Percentiles rank a stretch among this genome's conserved stretches.
These are phyloP conservation scores for Entomortierella chlamydospora DNA, from an alignment of 192 early-diverging fungal species.

Conservation along the genomic window DNA sequence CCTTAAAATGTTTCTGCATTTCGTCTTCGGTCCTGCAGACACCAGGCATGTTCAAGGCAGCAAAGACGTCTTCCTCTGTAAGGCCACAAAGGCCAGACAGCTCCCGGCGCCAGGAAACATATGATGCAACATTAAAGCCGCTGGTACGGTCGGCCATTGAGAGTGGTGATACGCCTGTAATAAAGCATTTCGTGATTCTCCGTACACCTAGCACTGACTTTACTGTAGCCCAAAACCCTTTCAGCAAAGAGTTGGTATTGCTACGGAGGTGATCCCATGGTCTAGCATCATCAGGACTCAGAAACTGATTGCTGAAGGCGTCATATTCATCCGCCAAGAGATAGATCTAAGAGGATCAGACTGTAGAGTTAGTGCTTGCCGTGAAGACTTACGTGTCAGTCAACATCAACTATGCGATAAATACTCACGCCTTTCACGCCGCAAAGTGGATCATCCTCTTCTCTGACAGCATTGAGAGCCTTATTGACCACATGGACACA, in stretches of 20 bases:
- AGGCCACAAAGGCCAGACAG: slow-evolving; percentile 36
- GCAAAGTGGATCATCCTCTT: slow-evolving; percentile 25
- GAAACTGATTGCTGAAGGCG: slow-evolving; percentile 40
- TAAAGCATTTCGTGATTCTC: slow-evolving; percentile 44
- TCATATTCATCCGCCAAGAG: slow-evolving; percentile 54
- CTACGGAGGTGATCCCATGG: slow-evolving; percentile 13
- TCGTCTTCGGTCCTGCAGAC: slow-evolving; percentile 7
- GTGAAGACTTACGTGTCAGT: not conserved
- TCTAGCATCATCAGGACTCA: slow-evolving; percentile 23
- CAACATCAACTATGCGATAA: not conserved
- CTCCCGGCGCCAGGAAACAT: slow-evolving; percentile 16
- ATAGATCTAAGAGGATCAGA: slow-evolving; percentile 25
- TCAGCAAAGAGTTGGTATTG: slow-evolving; percentile 26
- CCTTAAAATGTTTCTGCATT: slow-evolving; percentile 23
- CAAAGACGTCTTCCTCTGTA: slow-evolving; percentile 25
- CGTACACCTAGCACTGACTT: slow-evolving; percentile 22
- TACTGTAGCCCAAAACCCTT: slow-evolving; percentile 48
- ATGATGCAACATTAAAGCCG: slow-evolving; percentile 48
- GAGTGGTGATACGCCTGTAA: slow-evolving; percentile 50
- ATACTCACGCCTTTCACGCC: slow-evolving; percentile 41
- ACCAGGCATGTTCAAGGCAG: slow-evolving; percentile 27
- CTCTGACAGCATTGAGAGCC: slow-evolving; percentile 12
- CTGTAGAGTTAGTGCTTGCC: too few relatives aligned
- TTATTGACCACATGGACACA: slow-evolving; percentile 21
- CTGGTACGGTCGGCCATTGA: slow-evolving; percentile 49